These are phyloP conservation scores for Trapa bicornis DNA, from an alignment of 345 rosid species.

Conservation along the genomic window DNA sequence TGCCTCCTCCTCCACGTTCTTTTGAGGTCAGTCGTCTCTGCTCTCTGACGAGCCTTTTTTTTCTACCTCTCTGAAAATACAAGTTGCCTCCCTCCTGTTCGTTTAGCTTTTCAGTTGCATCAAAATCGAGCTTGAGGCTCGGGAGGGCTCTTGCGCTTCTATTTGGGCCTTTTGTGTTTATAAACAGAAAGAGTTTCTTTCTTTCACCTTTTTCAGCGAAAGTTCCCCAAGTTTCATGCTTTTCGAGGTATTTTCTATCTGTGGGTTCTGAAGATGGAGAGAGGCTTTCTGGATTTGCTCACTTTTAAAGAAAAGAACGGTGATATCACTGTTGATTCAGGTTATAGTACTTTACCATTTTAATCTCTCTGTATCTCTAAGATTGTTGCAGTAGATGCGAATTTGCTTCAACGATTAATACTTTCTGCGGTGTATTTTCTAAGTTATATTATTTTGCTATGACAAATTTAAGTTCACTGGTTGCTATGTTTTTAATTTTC, in stretches of 20 bases:
- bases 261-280: conserved; percentile 1
- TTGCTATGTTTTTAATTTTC: neutral
- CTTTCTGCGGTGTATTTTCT: neutral
- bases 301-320: neutral
- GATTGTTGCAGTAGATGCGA: neutral
- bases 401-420: neutral
- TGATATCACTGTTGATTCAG: neutral
- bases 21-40: too few relatives aligned
- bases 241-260: neutral
- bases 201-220: neutral
- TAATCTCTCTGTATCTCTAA: neutral
- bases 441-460: neutral
- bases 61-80: neutral
- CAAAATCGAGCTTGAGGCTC: neutral
- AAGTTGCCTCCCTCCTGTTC: neutral
- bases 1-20: too few relatives aligned
- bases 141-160: neutral
- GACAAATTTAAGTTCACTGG: neutral
- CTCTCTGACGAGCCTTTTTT: neutral
- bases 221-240: neutral
- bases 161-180: neutral
- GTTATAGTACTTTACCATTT: neutral
- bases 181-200: neutral
- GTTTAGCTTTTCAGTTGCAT: neutral
- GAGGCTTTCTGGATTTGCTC: conserved; percentile 7